Evolutionary conservation across 148 eudicot species (phyloP).

Genomic region (Rhododendron henanense): DNA sequence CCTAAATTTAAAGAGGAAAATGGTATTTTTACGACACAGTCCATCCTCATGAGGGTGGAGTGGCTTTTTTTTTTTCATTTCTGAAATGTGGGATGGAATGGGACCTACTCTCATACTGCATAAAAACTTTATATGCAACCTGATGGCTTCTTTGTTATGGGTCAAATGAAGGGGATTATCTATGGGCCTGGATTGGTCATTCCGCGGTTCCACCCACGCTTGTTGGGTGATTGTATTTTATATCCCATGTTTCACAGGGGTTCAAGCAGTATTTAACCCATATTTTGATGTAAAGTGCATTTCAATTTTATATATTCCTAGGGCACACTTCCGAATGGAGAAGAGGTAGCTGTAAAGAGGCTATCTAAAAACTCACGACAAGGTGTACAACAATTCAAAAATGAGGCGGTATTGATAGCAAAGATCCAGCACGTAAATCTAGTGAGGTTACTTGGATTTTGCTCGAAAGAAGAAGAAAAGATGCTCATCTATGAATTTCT

Average conservation of each 20-base stretch:
- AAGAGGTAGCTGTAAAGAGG: conserved; percentile 45
- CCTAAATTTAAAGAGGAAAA: too few relatives aligned
- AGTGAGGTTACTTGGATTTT: conserved; percentile 38
- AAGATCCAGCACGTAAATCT: conserved; percentile 44
- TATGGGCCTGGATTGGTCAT: not conserved
- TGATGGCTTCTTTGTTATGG: too few relatives aligned
- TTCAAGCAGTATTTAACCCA: not conserved
- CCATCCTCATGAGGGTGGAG: too few relatives aligned
- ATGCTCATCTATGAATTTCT: conserved; percentile 36
- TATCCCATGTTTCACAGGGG: not conserved
- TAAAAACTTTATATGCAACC: too few relatives aligned
- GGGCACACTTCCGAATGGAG: conserved; percentile 38
- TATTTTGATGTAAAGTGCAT: not conserved
- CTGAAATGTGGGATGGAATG: too few relatives aligned
- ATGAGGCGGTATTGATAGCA: conserved; percentile 38
- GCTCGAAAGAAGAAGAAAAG: conserved; percentile 33
- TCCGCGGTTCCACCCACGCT: not conserved
- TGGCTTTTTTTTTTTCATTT: too few relatives aligned
- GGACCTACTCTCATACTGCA: too few relatives aligned
- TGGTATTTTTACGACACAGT: too few relatives aligned
- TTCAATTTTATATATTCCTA: not conserved
- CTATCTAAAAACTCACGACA: conserved; percentile 27
- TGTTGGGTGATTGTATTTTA: not conserved
- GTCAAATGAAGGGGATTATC: too few relatives aligned
- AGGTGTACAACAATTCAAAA: conserved; percentile 37